Base-by-base conservation (phyloP, 2,329 filamentous ascomycete genomes). In the Alternaria postmessia region DNA sequence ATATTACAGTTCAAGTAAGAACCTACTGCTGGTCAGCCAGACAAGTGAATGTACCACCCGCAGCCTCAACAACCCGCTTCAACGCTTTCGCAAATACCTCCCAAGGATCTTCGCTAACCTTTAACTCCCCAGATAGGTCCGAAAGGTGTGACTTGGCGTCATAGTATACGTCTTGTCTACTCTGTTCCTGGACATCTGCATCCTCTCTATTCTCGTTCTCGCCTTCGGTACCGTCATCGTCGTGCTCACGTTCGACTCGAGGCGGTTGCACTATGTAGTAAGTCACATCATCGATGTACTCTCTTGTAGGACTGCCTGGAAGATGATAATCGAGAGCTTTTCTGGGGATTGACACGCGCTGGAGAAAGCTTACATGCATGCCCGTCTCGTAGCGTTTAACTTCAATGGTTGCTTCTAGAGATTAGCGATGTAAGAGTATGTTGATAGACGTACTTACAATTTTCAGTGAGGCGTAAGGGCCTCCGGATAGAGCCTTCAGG, bases 181-280 rank as follows among this genome's bases (percentile, higher is more conserved):
- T 16, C 16, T n/a, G 34, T 16, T 38, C 16, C 1, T 7, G 16
- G 0, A 18, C 3, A 7, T 38, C 1, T 0, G 5, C 34, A 38
- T 38, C 34, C 0, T 9, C 7, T n/a, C 4, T 3, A 1, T 0
- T 7, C 7, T 38, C 16, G 1, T 38, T 1, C 4, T n/a, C 6
- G 34, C 16, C 3, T n/a, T 38, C 34, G 2, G 24, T 26, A 26
- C 24, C 7, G 0, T 8, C 5, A 4, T 38, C 16, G 1, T n/a
- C 0, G 7, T n/a, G 34, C 4, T 18, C 34, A 38, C 5, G 6
- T n/a, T n/a, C 34, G 1, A n/a, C 34, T n/a, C 2, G 7, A 18
- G 16, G 34, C 34, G 7, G 7, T 0, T 1, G 16, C 16, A n/a
- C 16, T 18, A n/a, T 38, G 34, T 38, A 1, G 7, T 38, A 38